Evolutionary conservation across 768 basidiomycete genomes (phyloP).

Genomic region (Mycena indigotica): DNA sequence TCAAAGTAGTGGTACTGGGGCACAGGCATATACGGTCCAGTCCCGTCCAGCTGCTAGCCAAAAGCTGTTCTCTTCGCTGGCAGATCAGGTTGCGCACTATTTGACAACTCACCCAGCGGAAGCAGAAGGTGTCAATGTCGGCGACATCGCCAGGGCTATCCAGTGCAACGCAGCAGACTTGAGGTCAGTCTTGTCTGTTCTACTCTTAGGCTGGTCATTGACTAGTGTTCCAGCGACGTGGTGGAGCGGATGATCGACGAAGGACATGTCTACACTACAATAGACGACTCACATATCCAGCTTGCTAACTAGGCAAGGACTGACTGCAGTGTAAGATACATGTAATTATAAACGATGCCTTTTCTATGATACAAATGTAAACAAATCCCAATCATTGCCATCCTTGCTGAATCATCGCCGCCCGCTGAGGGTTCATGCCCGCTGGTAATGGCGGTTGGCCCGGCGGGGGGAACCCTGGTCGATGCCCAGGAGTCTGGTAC

Average conservation of each 20-base stretch:
- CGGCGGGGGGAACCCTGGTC: conserved; percentile 43
- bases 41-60: conserved; percentile 11
- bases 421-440: conserved; percentile 68
- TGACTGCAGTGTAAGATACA: conserved; percentile 5
- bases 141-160: conserved; percentile 67
- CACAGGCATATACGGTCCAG: conserved; percentile 38
- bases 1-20: too few relatives aligned
- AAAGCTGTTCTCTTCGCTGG: conserved; percentile 23
- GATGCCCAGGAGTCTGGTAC: conserved; percentile 54
- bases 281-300: conserved; percentile 79
- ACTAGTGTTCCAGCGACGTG: conserved; percentile 52
- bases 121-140: conserved; percentile 75
- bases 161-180: conserved; percentile 61
- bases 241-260: conserved; percentile 79
- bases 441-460: conserved; percentile 47
- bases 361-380: conserved; percentile 21
- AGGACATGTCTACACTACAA: conserved; percentile 77
- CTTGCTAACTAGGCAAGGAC: conserved; percentile 42
- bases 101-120: conserved; percentile 40
- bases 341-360: conserved; percentile 6
- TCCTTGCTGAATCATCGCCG: conserved; percentile 59
- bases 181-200: conserved; percentile 46
- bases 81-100: conserved; percentile 45
- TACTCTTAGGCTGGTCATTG: not conserved
- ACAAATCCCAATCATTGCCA: conserved; percentile 35